phyloP scores from a whole-genome alignment of 1,284 basidiomycete genomes.

The Inonotus hispidus region DNA sequence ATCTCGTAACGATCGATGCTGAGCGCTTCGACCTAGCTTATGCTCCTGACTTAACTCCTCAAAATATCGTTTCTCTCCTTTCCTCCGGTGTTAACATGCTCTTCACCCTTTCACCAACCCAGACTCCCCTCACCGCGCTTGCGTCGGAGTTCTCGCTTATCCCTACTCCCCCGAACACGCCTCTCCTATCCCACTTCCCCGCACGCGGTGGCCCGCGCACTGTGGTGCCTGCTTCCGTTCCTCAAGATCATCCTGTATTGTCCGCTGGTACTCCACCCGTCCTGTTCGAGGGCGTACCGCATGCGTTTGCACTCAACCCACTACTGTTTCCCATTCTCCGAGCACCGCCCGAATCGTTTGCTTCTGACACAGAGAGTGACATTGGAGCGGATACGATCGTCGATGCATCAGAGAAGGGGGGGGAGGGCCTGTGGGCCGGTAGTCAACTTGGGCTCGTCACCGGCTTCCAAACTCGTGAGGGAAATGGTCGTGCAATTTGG shows the following conservation, averaged over 20 bases:
- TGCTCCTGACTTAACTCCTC: constrained; percentile 76
- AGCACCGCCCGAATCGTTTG: constrained; percentile 72
- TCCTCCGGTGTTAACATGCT: constrained; percentile 78
- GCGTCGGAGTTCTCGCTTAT: constrained; percentile 75
- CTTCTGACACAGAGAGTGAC: constrained; percentile 56
- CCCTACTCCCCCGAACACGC: constrained; percentile 67
- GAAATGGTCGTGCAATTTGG: constrained; percentile 70
- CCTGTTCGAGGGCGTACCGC: constrained; percentile 76
- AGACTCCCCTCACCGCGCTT: constrained; percentile 64
- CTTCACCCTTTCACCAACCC: constrained; percentile 71
- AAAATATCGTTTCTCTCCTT: constrained; percentile 73
- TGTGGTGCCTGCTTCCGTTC: constrained; percentile 52
- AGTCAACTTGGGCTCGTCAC: constrained; percentile 72
- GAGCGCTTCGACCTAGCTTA: constrained; percentile 45
- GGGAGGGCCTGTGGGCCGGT: constrained; percentile 76
- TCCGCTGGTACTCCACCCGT: constrained; percentile 45
- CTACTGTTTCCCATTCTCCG: constrained; percentile 77
- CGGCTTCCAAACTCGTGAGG: constrained; percentile 83
- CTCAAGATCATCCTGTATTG: constrained; percentile 38
- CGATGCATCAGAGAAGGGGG: constrained; percentile 64
- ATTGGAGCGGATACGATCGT: constrained; percentile 51
- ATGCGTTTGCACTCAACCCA: constrained; percentile 75
- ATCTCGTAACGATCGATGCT: constrained; percentile 7
- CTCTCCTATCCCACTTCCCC: constrained; percentile 73
- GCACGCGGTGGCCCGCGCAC: constrained; percentile 49